Percentiles rank a stretch among this genome's conserved stretches.
These are phyloP conservation scores for Xylaria sp. DNA, from an alignment of 2,329 filamentous ascomycete species.

Conservation along the genomic window DNA sequence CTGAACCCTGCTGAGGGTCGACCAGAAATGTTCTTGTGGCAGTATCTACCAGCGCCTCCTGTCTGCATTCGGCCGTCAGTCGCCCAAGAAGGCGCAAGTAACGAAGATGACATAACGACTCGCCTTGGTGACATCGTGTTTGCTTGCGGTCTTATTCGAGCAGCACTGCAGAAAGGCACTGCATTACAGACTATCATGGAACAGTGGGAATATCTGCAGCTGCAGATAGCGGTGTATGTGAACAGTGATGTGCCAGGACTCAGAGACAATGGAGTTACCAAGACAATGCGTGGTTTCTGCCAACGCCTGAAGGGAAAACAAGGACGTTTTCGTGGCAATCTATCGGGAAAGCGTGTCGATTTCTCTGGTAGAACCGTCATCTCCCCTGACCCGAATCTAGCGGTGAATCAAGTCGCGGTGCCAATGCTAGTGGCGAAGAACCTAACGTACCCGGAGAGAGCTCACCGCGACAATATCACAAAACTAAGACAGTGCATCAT, in stretches of 20 bases:
- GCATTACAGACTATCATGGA: constrained; percentile 93
- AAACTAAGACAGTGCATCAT: constrained; percentile 79
- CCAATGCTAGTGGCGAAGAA: constrained; percentile 94
- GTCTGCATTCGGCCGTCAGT: constrained; percentile 95
- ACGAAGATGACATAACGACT: constrained; percentile 95
- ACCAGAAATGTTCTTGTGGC: constrained; percentile 98
- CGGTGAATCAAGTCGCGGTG: constrained; percentile 92
- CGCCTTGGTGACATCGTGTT: constrained; percentile 97
- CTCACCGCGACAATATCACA: constrained; percentile 84
- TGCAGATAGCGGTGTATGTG: constrained; percentile 97
- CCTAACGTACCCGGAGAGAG: constrained; percentile 92
- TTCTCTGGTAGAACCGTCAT: constrained; percentile 98
- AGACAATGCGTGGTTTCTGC: constrained; percentile 91
- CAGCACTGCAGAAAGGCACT: constrained; percentile 83
- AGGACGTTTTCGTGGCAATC: constrained; percentile 93
- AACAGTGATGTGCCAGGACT: constrained; percentile 95
- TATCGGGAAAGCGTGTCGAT: constrained; percentile 98
- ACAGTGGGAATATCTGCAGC: constrained; percentile 96
- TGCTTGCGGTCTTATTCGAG: constrained; percentile 86
- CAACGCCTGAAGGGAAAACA: constrained; percentile 97
- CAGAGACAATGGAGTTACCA: constrained; percentile 87
- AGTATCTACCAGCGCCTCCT: constrained; percentile 91
- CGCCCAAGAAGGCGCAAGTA: constrained; percentile 90
- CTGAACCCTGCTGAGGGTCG: constrained; percentile 86
- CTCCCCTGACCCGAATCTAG: constrained; percentile 93